Conservation (phyloP, 257 asterid genomes). For the Jasminum sambac region DNA sequence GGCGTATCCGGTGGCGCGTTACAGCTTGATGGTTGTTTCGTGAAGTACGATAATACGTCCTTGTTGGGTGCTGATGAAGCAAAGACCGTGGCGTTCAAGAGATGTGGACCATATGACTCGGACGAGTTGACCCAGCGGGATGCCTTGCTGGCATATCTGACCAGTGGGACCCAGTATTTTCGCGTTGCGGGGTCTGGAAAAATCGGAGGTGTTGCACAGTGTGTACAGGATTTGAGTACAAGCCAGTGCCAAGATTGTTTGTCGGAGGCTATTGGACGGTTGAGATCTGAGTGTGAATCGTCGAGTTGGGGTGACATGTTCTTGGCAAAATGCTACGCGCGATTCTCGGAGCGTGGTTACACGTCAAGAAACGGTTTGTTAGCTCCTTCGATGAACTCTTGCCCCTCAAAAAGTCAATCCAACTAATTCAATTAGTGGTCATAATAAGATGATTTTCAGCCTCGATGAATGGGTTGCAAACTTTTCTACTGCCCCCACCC, state of each 20-base stretch:
- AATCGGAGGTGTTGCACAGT: slow-evolving; percentile 77
- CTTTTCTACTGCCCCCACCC: too few species aligned
- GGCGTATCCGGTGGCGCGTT: slow-evolving; percentile 72
- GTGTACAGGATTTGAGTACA: slow-evolving; percentile 71
- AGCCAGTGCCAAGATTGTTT: slow-evolving; percentile 78
- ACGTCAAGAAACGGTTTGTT: slow-evolving; percentile 28
- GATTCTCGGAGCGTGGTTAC: slow-evolving; percentile 72
- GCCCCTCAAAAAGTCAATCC: neutral
- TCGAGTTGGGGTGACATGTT: slow-evolving; percentile 80
- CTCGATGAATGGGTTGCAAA: too few species aligned
- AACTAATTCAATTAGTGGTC: too few species aligned
- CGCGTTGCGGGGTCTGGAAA: slow-evolving; percentile 71
- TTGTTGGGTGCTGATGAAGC: slow-evolving; percentile 75
- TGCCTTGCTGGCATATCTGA: slow-evolving; percentile 49
- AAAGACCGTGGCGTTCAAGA: slow-evolving; percentile 49
- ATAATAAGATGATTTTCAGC: too few species aligned
- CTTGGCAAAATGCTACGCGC: slow-evolving; percentile 86
- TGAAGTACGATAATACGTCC: slow-evolving; percentile 61
- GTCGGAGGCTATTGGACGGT: slow-evolving; percentile 69
- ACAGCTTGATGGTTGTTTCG: slow-evolving; percentile 80
- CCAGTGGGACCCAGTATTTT: slow-evolving; percentile 60
- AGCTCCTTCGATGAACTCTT: neutral
- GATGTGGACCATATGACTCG: slow-evolving; percentile 64
- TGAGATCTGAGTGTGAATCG: slow-evolving; percentile 62
- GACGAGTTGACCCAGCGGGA: slow-evolving; percentile 48